Evolutionary conservation across 2,329 filamentous ascomycete genomes (phyloP).

Genomic region (Aspergillus tubingensis): DNA sequence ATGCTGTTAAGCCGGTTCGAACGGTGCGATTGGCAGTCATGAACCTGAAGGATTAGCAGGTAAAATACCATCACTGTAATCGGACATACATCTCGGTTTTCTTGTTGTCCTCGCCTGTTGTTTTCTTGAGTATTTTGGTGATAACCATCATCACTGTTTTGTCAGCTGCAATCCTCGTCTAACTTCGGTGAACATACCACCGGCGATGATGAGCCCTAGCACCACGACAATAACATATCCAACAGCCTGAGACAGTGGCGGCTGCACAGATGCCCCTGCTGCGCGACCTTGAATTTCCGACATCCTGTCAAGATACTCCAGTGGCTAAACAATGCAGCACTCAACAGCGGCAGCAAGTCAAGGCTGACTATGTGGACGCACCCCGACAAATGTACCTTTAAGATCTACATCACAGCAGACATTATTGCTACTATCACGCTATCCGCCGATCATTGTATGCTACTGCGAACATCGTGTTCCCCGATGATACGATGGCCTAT

Average conservation of each 20-base stretch:
- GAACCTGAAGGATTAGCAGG: constrained; percentile 38
- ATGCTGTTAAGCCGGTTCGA: constrained; percentile 54
- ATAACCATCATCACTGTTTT: constrained; percentile 49
- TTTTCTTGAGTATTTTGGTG: constrained; percentile 51
- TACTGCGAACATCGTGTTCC: background rate
- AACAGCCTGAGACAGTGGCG: constrained; percentile 42
- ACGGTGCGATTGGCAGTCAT: constrained; percentile 57
- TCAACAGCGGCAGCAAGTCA: too few species aligned
- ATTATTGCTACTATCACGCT: background rate
- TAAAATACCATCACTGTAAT: background rate
- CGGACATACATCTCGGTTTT: constrained; percentile 53
- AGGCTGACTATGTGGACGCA: background rate
- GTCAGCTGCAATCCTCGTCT: background rate
- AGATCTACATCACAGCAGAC: background rate
- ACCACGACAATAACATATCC: constrained; percentile 49
- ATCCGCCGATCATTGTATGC: background rate
- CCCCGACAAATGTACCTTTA: background rate
- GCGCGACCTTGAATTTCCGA: background rate
- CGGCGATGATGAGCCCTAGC: constrained; percentile 44
- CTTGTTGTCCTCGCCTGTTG: constrained; percentile 54
- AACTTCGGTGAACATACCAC: constrained; percentile 28
- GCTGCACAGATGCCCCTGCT: constrained; percentile 24
- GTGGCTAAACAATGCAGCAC: too few species aligned
- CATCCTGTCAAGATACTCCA: background rate
- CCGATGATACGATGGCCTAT: constrained; percentile 15